phyloP scores from a whole-genome alignment of 345 rosid species.

The Melaleuca quinquenervia region DNA sequence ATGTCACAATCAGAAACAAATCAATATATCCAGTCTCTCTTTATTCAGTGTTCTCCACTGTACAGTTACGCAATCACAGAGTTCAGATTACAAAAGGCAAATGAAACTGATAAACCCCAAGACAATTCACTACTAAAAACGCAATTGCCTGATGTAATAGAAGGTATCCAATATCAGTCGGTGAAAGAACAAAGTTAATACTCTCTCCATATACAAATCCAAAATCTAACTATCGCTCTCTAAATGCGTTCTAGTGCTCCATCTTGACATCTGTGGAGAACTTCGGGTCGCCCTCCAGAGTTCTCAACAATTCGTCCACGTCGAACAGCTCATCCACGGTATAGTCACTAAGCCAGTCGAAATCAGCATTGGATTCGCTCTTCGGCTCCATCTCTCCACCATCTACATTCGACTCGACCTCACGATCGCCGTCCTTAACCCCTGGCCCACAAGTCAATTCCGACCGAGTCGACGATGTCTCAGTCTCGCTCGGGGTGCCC shows the following conservation, averaged over 20 bases:
- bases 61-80: background rate
- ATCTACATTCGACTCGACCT: background rate
- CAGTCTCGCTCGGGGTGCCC: background rate
- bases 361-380: background rate
- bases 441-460: background rate
- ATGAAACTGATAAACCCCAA: background rate
- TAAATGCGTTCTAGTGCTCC: background rate
- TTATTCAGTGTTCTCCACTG: background rate
- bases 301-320: slow-evolving; percentile 40
- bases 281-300: slow-evolving; percentile 10
- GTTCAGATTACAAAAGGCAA: background rate
- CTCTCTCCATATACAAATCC: background rate
- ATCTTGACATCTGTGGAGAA: background rate
- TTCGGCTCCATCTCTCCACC: background rate
- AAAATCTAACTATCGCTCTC: background rate
- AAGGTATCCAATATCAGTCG: background rate
- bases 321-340: slow-evolving; percentile 43
- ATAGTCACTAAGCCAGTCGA: slow-evolving; percentile 11
- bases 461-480: background rate
- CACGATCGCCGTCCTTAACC: background rate
- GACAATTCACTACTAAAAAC: background rate
- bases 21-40: background rate
- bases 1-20: background rate
- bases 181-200: background rate
- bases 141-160: background rate